Evolutionary conservation across 345 rosid genomes (phyloP).

Genomic region (Boechera stricta): DNA sequence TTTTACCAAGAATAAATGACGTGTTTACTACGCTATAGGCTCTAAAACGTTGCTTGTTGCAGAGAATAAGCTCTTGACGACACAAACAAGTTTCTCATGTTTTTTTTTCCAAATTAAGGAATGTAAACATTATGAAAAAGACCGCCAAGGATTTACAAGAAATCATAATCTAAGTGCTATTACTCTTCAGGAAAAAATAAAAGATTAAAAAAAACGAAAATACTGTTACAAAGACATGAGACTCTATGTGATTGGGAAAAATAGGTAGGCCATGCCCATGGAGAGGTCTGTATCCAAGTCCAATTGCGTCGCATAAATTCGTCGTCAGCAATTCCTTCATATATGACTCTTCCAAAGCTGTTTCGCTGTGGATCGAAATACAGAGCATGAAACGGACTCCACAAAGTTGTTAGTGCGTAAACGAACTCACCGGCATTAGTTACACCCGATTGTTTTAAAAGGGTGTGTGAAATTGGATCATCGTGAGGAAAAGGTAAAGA

Average conservation of each 20-base stretch:
- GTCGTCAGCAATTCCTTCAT: not conserved
- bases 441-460: no score
- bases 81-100: not conserved
- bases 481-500: not conserved
- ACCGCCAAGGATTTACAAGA: not conserved
- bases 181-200: not conserved
- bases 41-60: constrained; percentile 19
- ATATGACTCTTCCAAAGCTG: constrained; percentile 3
- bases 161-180: not conserved
- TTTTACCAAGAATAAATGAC: constrained; percentile 14
- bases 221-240: not conserved
- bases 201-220: not conserved
- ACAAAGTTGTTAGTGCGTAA: no score
- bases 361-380: not conserved
- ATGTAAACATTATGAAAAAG: not conserved
- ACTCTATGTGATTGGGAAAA: not conserved
- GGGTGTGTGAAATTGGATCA: not conserved
- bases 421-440: no score
- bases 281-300: no score
- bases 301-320: not conserved
- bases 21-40: constrained; percentile 10
- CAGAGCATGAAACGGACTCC: no score
- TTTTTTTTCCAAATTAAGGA: not conserved
- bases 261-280: no score
- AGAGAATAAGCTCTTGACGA: not conserved